phyloP scores from a whole-genome alignment of 345 rosid genomes.

The Eucalyptus victrix region DNA sequence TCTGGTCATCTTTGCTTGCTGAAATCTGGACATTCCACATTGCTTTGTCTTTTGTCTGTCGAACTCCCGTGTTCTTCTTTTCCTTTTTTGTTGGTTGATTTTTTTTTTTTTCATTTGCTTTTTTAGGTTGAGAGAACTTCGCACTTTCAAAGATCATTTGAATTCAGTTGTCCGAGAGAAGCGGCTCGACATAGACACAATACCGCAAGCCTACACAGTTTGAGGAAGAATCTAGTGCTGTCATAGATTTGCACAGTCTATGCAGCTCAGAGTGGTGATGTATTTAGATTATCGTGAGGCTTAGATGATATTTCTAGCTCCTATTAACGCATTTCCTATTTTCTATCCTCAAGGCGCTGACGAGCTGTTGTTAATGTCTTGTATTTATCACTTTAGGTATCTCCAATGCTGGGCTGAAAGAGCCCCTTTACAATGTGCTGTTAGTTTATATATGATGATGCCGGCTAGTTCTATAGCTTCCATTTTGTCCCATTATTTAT shows the following conservation, averaged over 20 bases:
- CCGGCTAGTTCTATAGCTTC: background rate
- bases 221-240: conserved; percentile 2
- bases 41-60: background rate
- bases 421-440: background rate
- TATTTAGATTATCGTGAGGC: background rate
- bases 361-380: background rate
- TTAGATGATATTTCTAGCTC: background rate
- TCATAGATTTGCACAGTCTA: background rate
- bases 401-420: background rate
- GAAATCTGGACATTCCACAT: background rate
- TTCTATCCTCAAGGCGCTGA: background rate
- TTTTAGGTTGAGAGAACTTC: conserved; percentile 85
- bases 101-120: background rate
- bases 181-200: conserved; percentile 89
- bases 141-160: conserved; percentile 89
- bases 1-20: background rate
- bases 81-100: background rate
- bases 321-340: background rate
- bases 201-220: conserved; percentile 92
- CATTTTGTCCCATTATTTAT: background rate
- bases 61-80: background rate
- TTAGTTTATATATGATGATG: background rate
- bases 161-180: conserved; percentile 91
- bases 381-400: background rate
- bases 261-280: background rate